Conservation (phyloP, 2,329 filamentous ascomycete genomes). For the Rutstroemia sydowiana region DNA sequence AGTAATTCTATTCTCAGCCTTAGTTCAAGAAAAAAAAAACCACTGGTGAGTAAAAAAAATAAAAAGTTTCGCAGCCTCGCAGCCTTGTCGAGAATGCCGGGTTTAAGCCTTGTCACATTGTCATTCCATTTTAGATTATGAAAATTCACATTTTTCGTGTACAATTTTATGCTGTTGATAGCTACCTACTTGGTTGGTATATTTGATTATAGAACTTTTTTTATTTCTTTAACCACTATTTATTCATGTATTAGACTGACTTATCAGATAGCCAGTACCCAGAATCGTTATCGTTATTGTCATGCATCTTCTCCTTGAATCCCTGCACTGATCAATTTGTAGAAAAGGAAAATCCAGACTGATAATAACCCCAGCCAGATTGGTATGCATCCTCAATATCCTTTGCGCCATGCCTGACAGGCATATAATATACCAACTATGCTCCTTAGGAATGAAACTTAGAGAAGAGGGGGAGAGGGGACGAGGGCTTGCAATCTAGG, state of each 20-base stretch:
- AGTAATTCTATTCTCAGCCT: too few relatives aligned
- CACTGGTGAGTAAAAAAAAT: too few relatives aligned
- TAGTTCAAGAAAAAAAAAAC: too few relatives aligned
- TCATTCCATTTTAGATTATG: too few relatives aligned
- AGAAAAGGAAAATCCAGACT: background rate
- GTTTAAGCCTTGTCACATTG: background rate
- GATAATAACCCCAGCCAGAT: background rate
- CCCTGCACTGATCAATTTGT: background rate
- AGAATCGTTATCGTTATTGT: background rate
- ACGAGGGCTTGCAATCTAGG: background rate
- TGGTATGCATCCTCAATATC: background rate
- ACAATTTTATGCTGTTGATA: background rate
- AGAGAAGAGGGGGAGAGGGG: background rate
- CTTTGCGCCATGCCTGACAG: constrained; percentile 1
- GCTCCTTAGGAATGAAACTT: background rate
- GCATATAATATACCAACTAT: background rate
- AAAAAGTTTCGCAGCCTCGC: too few relatives aligned
- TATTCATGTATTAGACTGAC: background rate
- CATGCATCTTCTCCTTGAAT: background rate
- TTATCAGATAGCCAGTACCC: background rate
- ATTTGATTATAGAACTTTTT: too few relatives aligned
- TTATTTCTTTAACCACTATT: background rate
- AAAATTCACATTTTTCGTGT: background rate
- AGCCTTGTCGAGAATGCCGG: background rate
- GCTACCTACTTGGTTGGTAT: too few relatives aligned